These are phyloP conservation scores for Bertia moriformis DNA, from an alignment of 2,329 filamentous ascomycete species.

Conservation along the genomic window DNA sequence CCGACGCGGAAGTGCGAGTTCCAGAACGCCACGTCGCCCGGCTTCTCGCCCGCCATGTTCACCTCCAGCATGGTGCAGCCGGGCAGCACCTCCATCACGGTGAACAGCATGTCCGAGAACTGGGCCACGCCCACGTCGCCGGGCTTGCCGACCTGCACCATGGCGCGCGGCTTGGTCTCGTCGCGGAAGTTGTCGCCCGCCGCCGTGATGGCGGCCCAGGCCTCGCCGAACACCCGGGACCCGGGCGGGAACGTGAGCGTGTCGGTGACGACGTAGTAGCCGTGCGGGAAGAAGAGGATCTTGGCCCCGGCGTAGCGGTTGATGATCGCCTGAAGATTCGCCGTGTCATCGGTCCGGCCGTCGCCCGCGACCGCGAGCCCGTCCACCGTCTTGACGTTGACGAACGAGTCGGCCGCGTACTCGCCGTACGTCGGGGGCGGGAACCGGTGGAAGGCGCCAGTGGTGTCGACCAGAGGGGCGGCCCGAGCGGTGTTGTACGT, in stretches of 20 bases:
- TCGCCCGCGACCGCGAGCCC: not conserved
- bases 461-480: conserved; percentile 14
- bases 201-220: conserved; percentile 34
- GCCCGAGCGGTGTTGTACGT: conserved; percentile 10
- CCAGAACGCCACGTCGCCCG: conserved; percentile 34
- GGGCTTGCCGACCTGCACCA: conserved; percentile 32
- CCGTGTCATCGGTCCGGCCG: not conserved
- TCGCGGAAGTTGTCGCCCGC: conserved; percentile 28
- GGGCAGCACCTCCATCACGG: conserved; percentile 26
- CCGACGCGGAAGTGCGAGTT: conserved; percentile 29
- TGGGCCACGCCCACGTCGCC: conserved; percentile 33
- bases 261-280: conserved; percentile 25
- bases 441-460: conserved; percentile 9
- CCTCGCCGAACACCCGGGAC: conserved; percentile 37
- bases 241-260: conserved; percentile 30
- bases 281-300: conserved; percentile 25
- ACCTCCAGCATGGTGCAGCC: conserved; percentile 20
- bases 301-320: conserved; percentile 10
- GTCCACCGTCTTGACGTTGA: not conserved
- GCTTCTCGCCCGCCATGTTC: conserved; percentile 28
- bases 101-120: conserved; percentile 36
- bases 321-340: not conserved
- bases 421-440: conserved; percentile 11
- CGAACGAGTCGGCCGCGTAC: not conserved
- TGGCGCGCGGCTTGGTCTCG: conserved; percentile 23